Conservation (phyloP, 2,329 filamentous ascomycete genomes). For the Talaromyces sp. region DNA sequence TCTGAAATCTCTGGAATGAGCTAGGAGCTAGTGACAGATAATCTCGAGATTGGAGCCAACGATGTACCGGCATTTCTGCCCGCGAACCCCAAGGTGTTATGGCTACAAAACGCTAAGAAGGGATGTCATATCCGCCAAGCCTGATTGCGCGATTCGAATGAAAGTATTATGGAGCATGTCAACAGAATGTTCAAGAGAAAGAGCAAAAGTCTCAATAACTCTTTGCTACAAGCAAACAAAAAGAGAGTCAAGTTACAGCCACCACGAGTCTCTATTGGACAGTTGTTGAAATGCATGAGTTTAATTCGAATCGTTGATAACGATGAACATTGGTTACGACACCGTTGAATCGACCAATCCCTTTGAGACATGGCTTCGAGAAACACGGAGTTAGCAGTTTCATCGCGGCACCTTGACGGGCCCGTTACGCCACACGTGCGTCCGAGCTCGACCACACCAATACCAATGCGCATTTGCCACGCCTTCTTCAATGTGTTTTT, state of each 20-base stretch:
- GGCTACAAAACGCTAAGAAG: not conserved
- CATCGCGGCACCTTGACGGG: not conserved
- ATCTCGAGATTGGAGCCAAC: not conserved
- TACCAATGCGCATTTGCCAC: slow-evolving; percentile 10
- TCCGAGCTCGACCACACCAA: not conserved
- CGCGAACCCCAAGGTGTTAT: not conserved
- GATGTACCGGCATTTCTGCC: not conserved
- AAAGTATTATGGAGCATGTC: not conserved
- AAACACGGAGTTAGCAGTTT: not conserved
- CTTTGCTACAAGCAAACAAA: too few species aligned
- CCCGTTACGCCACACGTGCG: slow-evolving; percentile 3
- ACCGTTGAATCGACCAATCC: not conserved
- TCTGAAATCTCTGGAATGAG: not conserved
- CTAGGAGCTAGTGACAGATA: not conserved
- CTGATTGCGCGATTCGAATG: not conserved
- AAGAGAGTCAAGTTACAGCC: not conserved
- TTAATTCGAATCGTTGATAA: not conserved
- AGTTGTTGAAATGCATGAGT: not conserved
- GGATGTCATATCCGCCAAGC: not conserved
- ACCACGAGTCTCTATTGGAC: not conserved
- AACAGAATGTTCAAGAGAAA: not conserved
- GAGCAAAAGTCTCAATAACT: not conserved
- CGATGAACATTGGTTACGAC: not conserved
- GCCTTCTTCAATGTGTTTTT: not conserved
- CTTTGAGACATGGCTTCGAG: not conserved